Base-by-base conservation (phyloP, 768 basidiomycete genomes). In the Basidioascus undulatus region DNA sequence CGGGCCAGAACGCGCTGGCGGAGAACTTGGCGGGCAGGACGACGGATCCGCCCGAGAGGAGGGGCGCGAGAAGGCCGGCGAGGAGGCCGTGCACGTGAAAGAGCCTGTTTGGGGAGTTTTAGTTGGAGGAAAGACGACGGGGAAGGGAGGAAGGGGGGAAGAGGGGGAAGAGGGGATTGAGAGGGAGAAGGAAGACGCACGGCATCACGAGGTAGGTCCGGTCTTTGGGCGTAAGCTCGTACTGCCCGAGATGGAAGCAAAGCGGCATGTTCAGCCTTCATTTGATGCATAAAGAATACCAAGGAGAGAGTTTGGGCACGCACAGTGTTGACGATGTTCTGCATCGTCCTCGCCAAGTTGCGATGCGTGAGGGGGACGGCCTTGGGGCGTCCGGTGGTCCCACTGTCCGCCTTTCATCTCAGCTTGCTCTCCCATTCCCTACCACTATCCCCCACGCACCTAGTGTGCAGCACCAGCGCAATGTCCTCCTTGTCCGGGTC, bases 21-120 rank as follows among this genome's bases (percentile, higher is more conserved):
- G 67, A 65, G 53, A 71, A 71, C 3, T 66, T 68, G 11, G 61
- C 52, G 37, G 69, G 69, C 53, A 72, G 63, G 45, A 71, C 66
- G 3, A 69, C 59, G 42, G 63, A 63, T 12, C 67, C 68, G 6
- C 67, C 66, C n/a, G 67, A 65, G 40, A 68, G 57, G 2, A 71
- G 53, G 9, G 71, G 68, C n/a, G 70, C 66, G 16, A 70, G 59
- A 16, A 72, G 59, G 49, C 68, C 71, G 36, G 67, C 65, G 30
- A 71, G 64, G 35, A 72, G 66, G 18, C 70, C 71, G 23, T 70
- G 70, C 31, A 71, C 68, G 47, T 70, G 68, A 57, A 70, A 71
- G 19, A 68, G 58, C 18, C 16, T 10, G 1, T 20, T 7, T n/a
- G n/a, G n/a, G n/a, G n/a, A n/a, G n/a, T n/a, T n/a, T n/a, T n/a